phyloP scores from a whole-genome alignment of 805 yeast species.

The Candida morakotiae region DNA sequence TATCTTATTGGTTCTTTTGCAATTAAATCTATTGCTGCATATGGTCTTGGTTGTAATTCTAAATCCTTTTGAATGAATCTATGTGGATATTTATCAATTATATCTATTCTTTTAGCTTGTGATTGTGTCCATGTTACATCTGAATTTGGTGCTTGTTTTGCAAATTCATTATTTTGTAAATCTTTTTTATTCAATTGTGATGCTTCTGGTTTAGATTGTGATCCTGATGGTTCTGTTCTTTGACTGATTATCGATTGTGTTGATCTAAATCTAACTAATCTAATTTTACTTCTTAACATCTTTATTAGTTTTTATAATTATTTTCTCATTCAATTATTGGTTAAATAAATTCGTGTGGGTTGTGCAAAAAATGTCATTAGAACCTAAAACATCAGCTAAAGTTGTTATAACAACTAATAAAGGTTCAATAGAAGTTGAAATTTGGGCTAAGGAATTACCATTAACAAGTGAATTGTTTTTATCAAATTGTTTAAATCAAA shows the following conservation, averaged over 20 bases:
- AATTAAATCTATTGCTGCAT: slow-evolving; percentile 81
- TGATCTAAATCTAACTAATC: not conserved
- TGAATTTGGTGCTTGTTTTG: slow-evolving; percentile 76
- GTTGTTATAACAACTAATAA: slow-evolving; percentile 53
- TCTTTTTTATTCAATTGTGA: slow-evolving; percentile 24
- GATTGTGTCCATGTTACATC: slow-evolving; percentile 64
- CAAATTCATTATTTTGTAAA: slow-evolving; percentile 19
- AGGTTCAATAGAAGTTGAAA: slow-evolving; percentile 56
- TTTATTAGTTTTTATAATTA: slow-evolving; percentile 4
- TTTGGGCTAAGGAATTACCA: slow-evolving; percentile 71
- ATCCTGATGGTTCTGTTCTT: not conserved
- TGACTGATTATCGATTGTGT: not conserved
- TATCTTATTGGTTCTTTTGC: slow-evolving; percentile 68
- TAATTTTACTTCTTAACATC: not conserved
- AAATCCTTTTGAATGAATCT: slow-evolving; percentile 73
- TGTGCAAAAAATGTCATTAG: slow-evolving; percentile 13
- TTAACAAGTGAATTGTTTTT: slow-evolving; percentile 44
- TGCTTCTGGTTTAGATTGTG: slow-evolving; percentile 9
- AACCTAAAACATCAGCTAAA: slow-evolving; percentile 58
- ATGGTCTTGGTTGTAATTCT: slow-evolving; percentile 67
- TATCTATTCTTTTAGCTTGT: slow-evolving; percentile 58
- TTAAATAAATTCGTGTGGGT: not conserved
- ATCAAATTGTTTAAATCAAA: slow-evolving; percentile 41
- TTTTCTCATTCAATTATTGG: slow-evolving; percentile 9
- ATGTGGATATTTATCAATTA: slow-evolving; percentile 47